These are phyloP conservation scores for Pseudogymnoascus sp. DNA, from an alignment of 2,329 filamentous ascomycete species.

Conservation along the genomic window DNA sequence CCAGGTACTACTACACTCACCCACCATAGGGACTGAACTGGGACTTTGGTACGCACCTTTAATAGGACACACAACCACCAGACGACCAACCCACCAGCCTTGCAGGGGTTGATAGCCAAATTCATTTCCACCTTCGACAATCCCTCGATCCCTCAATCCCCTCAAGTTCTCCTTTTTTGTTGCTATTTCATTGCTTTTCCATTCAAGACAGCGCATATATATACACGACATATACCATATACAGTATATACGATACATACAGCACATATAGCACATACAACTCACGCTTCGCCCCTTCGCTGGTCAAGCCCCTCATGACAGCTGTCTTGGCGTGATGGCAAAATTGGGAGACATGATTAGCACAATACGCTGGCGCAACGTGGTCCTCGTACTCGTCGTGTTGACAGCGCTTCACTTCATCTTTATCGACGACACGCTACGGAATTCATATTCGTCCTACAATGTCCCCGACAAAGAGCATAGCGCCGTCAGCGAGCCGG, in stretches of 20 bases:
- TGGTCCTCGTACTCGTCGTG: background rate
- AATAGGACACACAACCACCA: background rate
- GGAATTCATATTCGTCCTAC: conserved; percentile 2
- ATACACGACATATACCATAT: background rate
- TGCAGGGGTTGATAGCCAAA: background rate
- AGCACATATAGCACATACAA: background rate
- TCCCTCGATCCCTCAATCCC: background rate
- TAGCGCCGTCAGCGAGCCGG: background rate
- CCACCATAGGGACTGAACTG: background rate
- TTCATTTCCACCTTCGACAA: conserved; percentile 1
- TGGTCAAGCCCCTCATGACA: background rate
- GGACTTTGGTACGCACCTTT: background rate
- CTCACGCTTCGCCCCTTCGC: background rate
- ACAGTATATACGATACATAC: background rate
- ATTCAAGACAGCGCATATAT: background rate
- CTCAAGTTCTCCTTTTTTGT: background rate
- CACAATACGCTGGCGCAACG: conserved; percentile 5
- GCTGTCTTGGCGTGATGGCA: conserved; percentile 1
- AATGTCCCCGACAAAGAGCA: background rate
- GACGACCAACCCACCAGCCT: background rate
- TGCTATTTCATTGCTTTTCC: background rate
- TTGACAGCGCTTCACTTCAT: conserved; percentile 5
- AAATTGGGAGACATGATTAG: conserved; percentile 6
- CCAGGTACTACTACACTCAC: no score
- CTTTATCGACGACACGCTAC: conserved; percentile 7